Evolutionary conservation across 2,329 filamentous ascomycete species (phyloP), one percentile per base, ranked within the genome.

Genomic region (Orbilia javanica): DNA sequence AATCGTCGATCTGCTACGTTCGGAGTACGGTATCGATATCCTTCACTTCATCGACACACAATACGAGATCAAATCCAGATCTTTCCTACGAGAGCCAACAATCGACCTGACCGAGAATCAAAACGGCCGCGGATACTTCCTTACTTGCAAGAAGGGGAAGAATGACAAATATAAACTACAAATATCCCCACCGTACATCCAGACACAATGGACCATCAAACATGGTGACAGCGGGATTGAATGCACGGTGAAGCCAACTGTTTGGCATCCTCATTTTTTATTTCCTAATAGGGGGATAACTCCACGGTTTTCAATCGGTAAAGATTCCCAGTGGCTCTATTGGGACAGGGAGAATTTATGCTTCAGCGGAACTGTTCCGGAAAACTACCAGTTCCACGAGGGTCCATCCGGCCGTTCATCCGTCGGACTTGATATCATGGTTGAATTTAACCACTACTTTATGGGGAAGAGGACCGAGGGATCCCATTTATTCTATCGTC

Each of bases 191-290:
- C 66, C 73, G 1, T 44, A 64, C 4, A 27, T 77, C 20, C 15
- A 60, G 10, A 27, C 50, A 0, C 25, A 67, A 6, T 60, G 36
- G 10, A 50, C 66, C 1, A 31, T 77, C 27, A 20, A 29, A 4
- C 29, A 25, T 1, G 29, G 13, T 25, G 29, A 29, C 11, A 7
- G n/a, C 20, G 50, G 42, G 4, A 13, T 63, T 29, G 52, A 78
- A 13, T 65, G 46, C 8, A 67, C 25, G 3, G 36, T 78, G 4
- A 20, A 63, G 18, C 66, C 73, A 1, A 55, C 39, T 18, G 52
- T 72, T 44, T 78, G 73, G 73, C 73, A 78, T 53, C 73, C 73
- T 27, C 62, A 72, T n/a, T 31, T 60, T 29, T 13, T 34, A n/a
- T 13, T n/a, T 10, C 68, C 73, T 3, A 67, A 48, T 15, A 27